phyloP scores from a whole-genome alignment of 2,329 filamentous ascomycete genomes.

The Colletotrichum eleusines region DNA sequence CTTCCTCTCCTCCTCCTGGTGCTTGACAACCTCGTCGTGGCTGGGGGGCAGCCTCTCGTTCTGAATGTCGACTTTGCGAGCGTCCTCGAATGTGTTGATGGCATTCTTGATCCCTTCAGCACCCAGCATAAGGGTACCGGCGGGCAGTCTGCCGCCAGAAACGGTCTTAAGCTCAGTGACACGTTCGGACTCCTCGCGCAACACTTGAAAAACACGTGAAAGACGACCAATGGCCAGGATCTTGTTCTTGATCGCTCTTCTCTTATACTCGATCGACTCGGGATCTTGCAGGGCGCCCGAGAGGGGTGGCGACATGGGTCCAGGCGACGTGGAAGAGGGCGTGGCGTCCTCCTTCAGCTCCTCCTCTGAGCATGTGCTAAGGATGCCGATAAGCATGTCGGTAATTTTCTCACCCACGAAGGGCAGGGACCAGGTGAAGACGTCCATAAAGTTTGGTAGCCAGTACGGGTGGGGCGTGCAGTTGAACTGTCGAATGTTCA shows the following conservation, averaged over 20 bases:
- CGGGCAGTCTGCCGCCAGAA: slow-evolving; percentile 89
- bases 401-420: slow-evolving; percentile 99
- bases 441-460: slow-evolving; percentile 99
- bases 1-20: slow-evolving; percentile 83
- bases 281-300: slow-evolving; percentile 69
- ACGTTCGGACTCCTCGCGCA: slow-evolving; percentile 96
- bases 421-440: slow-evolving; percentile 99
- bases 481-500: slow-evolving; percentile 99
- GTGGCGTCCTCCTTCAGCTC: slow-evolving; percentile 92
- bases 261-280: slow-evolving; percentile 92
- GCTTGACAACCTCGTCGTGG: slow-evolving; percentile 89
- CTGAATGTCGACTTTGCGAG: slow-evolving; percentile 94
- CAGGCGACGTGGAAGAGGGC: slow-evolving; percentile 75
- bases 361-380: slow-evolving; percentile 99
- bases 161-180: slow-evolving; percentile 99
- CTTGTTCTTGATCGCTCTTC: slow-evolving; percentile 99
- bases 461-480: slow-evolving; percentile 99
- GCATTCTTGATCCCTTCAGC: slow-evolving; percentile 99
- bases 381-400: slow-evolving; percentile 98
- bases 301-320: slow-evolving; percentile 80
- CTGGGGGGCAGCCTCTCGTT: slow-evolving; percentile 95
- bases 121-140: slow-evolving; percentile 96
- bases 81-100: slow-evolving; percentile 96
- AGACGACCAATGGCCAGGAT: slow-evolving; percentile 96
- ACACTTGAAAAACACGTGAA: slow-evolving; percentile 97